Evolutionary conservation across 768 basidiomycete genomes (phyloP).

Genomic region (Suillus lakei): DNA sequence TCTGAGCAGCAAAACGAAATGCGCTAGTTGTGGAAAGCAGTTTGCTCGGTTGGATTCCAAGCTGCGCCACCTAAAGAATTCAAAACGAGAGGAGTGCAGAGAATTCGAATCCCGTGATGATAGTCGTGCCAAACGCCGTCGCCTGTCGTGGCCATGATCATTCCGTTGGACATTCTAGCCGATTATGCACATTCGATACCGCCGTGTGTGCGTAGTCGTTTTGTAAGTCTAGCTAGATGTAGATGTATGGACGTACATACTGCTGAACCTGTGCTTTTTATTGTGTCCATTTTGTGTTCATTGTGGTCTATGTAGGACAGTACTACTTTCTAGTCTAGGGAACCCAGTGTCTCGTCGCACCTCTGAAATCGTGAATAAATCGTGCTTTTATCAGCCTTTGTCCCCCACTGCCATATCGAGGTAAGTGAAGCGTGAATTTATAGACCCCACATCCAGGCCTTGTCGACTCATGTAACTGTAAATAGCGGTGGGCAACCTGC

Average conservation of each 20-base stretch:
- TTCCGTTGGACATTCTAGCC: neutral
- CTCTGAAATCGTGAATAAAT: too few relatives aligned
- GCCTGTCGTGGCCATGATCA: neutral
- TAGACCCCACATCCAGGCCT: too few relatives aligned
- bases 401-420: neutral
- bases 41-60: constrained; percentile 34
- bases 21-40: constrained; percentile 18
- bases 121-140: neutral
- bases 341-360: too few relatives aligned
- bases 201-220: neutral
- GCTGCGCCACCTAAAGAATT: constrained; percentile 26
- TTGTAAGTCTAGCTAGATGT: neutral
- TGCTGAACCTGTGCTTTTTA: neutral
- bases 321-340: too few relatives aligned
- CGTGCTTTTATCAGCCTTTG: neutral
- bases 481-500: neutral
- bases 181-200: neutral
- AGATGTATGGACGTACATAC: neutral
- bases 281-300: too few relatives aligned
- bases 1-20: constrained; percentile 22
- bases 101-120: neutral
- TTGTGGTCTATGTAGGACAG: too few relatives aligned
- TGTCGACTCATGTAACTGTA: neutral
- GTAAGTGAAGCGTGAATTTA: neutral
- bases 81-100: neutral